Conservation (phyloP, 176 grass and related monocot species). For the sorghum (Sorghum bicolor) region Sorghum_bicolor_NCBIv3 NC_012874.2:1321501-1322000, state of each 20-base stretch:
- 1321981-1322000: neutral
- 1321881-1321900: constrained; percentile 21
- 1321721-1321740: neutral
- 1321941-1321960: neutral
- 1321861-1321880: neutral
- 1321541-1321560: neutral
- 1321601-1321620: neutral
- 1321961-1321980: neutral
- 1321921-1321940: constrained; percentile 10
- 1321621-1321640: neutral
- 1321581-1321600: neutral
- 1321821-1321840: constrained; percentile 19
- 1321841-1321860: neutral
- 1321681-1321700: neutral
- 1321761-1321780: constrained; percentile 12
- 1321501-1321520: neutral
- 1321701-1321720: neutral
- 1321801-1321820: neutral
- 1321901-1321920: neutral
- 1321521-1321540: neutral
- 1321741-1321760: neutral
- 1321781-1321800: neutral
- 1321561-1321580: neutral
- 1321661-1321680: neutral
- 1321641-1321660: neutral